Conservation (phyloP, 129 eudicot genomes). For the Chrysanthemum makinoi region DNA sequence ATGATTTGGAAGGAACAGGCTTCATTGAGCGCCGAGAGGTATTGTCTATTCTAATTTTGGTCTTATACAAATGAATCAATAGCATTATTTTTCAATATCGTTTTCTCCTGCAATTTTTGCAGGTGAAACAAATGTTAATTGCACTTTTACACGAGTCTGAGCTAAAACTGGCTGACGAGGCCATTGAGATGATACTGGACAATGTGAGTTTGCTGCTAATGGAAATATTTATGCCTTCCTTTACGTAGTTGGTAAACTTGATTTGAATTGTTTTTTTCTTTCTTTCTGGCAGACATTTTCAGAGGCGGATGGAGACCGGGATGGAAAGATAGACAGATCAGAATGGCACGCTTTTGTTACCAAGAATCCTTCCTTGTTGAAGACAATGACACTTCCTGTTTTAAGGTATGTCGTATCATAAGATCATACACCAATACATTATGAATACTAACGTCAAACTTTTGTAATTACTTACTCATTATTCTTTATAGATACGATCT, state of each 20-base stretch:
- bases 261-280: conserved; percentile 5
- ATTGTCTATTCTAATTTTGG: conserved; percentile 16
- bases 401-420: conserved; percentile 51
- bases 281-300: conserved; percentile 57
- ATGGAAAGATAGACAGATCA: conserved; percentile 81
- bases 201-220: conserved; percentile 46
- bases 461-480: not conserved
- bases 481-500: not conserved
- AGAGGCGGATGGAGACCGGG: conserved; percentile 77
- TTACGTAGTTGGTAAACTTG: not conserved
- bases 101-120: conserved; percentile 26
- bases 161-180: conserved; percentile 84
- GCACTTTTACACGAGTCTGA: conserved; percentile 92
- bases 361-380: conserved; percentile 81
- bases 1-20: conserved; percentile 94
- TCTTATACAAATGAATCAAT: not conserved
- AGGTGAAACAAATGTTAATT: conserved; percentile 94
- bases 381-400: conserved; percentile 92
- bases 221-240: not conserved
- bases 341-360: conserved; percentile 85
- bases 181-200: conserved; percentile 80
- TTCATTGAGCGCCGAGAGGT: conserved; percentile 97
- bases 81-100: not conserved
- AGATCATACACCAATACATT: not conserved
- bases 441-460: not conserved